Evolutionary conservation across 1,284 basidiomycete species (phyloP), one percentile per base, ranked within the genome.

Genomic region (Ustilago cynodontis): DNA sequence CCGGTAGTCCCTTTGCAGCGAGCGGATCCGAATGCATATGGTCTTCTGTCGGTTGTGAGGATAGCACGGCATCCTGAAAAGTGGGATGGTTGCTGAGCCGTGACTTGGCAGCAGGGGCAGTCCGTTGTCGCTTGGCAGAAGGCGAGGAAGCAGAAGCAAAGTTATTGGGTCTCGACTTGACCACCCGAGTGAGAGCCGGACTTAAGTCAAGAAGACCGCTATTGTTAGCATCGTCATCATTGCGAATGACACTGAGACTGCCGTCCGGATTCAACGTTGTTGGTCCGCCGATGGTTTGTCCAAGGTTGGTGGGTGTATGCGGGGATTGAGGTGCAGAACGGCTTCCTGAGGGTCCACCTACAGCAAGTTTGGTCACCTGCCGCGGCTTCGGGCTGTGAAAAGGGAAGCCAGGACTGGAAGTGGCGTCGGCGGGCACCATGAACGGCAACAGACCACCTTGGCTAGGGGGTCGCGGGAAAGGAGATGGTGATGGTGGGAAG

Each of bases 171-270:
- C 59, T 56, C 20, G 65, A 50, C 58, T 64, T 70, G 58, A 62
- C 39, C n/a, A 50, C 59, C 24, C 62, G 58, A 16, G 65, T 16
- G 3, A 82, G 65, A 28, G 73, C 71, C 2, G 84, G 83, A 49
- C 71, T 80, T 18, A 85, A 55, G 29, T 81, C 84, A 41, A 85
- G 71, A 20, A 85, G 66, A 1, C 84, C 84, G 29, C 80, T 82
- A 51, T 81, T 81, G 62, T 80, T 83, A 9, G 84, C 84, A 45
- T 84, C 82, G 22, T 80, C 77, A 28, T 83, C 82, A 51, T 81
- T 77, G 20, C 83, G 80, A 8, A 82, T 71, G n/a, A 83, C 77
- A 28, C 77, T 83, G 43, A 81, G 75, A 55, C 81, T 82, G n/a
- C 83, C 82, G 45, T 85, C 84, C 2, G 71, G 58, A 31, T 78